Percentiles rank a stretch among this genome's conserved stretches.
Evolutionary conservation across 768 basidiomycete genomes (phyloP).

Genomic region (Asterophora lycoperdoides): DNA sequence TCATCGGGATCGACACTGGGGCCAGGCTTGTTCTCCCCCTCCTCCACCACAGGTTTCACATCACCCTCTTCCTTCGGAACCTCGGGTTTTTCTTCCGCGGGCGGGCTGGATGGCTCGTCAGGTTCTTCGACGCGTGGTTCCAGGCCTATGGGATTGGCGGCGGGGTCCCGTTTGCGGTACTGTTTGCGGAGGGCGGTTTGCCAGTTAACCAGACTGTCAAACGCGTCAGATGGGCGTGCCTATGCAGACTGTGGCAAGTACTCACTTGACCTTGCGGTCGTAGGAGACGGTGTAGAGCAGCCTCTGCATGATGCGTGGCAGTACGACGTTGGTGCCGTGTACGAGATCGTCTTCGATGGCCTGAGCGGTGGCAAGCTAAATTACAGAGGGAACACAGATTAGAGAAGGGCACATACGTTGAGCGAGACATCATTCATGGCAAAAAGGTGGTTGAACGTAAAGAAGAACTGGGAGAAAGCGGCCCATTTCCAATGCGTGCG

Average conservation of each 20-base stretch:
- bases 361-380: constrained; percentile 33
- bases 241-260: neutral
- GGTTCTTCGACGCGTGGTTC: constrained; percentile 37
- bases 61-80: constrained; percentile 8
- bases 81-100: constrained; percentile 23
- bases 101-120: constrained; percentile 19
- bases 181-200: constrained; percentile 74
- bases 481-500: constrained; percentile 92
- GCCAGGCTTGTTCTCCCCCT: constrained; percentile 1
- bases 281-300: constrained; percentile 71
- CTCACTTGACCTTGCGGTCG: constrained; percentile 59
- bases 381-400: constrained; percentile 4
- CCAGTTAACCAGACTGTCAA: constrained; percentile 67
- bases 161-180: constrained; percentile 68
- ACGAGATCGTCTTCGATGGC: constrained; percentile 77
- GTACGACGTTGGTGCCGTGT: constrained; percentile 50
- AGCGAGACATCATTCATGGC: constrained; percentile 68
- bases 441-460: constrained; percentile 74
- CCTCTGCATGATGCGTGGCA: constrained; percentile 72
- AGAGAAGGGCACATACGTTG: constrained; percentile 37
- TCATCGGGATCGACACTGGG: constrained; percentile 8
- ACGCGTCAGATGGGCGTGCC: constrained; percentile 15
- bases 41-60: neutral
- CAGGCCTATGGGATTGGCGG: constrained; percentile 67
- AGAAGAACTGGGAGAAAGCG: constrained; percentile 86